These are phyloP conservation scores for Phytophthora pluvialis DNA, from an alignment of 352 stramenopile genomes.

Conservation along the genomic window DNA sequence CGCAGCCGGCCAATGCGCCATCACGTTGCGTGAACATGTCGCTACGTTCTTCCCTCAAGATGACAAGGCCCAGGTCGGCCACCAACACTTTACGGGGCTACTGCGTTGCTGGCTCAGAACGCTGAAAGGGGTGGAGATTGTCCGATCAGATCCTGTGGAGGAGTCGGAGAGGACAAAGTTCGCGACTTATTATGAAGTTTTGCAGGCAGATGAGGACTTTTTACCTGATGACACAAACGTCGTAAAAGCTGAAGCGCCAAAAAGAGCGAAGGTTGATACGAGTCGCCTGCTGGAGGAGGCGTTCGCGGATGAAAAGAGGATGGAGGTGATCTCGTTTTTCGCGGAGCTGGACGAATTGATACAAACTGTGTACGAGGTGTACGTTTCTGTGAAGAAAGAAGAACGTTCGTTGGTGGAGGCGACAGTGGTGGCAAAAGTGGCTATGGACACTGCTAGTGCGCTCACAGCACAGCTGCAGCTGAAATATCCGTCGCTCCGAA, in stretches of 20 bases:
- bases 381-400: slow-evolving; percentile 34
- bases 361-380: slow-evolving; percentile 23
- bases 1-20: slow-evolving; percentile 23
- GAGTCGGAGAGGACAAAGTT: slow-evolving; percentile 1
- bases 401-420: slow-evolving; percentile 40
- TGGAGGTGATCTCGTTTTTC: slow-evolving; percentile 34
- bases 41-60: slow-evolving; percentile 18
- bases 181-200: slow-evolving; percentile 29
- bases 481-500: slow-evolving; percentile 23
- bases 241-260: not conserved
- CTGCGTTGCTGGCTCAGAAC: slow-evolving; percentile 5
- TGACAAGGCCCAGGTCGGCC: not conserved
- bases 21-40: slow-evolving; percentile 25
- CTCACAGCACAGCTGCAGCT: slow-evolving; percentile 33
- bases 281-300: slow-evolving; percentile 24
- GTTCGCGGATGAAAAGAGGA: slow-evolving; percentile 31
- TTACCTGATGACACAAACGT: not conserved
- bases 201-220: slow-evolving; percentile 12
- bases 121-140: not conserved
- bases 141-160: not conserved
- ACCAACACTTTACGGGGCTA: slow-evolving; percentile 12
- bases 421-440: slow-evolving; percentile 33
- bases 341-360: slow-evolving; percentile 34
- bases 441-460: slow-evolving; percentile 19
- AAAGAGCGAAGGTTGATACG: slow-evolving; percentile 2